These are phyloP conservation scores for Colletotrichum lindemuthianum DNA, from an alignment of 2,329 filamentous ascomycete genomes.

Conservation along the genomic window DNA sequence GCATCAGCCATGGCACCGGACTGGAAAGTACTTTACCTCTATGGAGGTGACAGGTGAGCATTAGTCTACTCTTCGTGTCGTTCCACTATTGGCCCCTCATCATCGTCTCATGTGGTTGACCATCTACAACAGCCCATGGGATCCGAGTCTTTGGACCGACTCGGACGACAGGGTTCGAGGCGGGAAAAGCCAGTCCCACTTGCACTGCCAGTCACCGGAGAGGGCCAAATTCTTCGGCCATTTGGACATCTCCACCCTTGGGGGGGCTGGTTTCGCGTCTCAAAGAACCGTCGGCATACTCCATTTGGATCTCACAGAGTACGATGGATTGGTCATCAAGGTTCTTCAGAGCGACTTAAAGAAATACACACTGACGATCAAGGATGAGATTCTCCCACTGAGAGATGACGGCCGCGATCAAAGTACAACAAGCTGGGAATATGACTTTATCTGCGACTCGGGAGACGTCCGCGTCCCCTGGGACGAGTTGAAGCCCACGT, in stretches of 20 bases:
- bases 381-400: conserved; percentile 70
- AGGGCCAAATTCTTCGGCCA: conserved; percentile 72
- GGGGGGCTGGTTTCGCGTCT: conserved; percentile 84
- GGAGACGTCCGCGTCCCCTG: conserved; percentile 68
- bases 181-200: conserved; percentile 69
- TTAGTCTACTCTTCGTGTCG: not conserved
- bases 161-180: conserved; percentile 83
- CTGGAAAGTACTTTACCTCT: conserved; percentile 46
- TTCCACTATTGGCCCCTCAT: not conserved
- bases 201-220: conserved; percentile 47
- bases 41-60: conserved; percentile 52
- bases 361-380: conserved; percentile 78
- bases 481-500: conserved; percentile 75
- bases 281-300: conserved; percentile 73
- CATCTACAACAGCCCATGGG: conserved; percentile 62
- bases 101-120: conserved; percentile 10
- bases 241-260: conserved; percentile 78
- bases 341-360: conserved; percentile 68
- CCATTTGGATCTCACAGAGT: conserved; percentile 71
- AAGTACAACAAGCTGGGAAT: conserved; percentile 79
- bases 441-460: conserved; percentile 64
- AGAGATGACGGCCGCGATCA: conserved; percentile 75
- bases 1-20: conserved; percentile 24
- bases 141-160: conserved; percentile 69
- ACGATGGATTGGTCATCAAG: conserved; percentile 68